Conservation (phyloP, 1,139 yeast genomes). For the Geotrichum restrictum region DNA sequence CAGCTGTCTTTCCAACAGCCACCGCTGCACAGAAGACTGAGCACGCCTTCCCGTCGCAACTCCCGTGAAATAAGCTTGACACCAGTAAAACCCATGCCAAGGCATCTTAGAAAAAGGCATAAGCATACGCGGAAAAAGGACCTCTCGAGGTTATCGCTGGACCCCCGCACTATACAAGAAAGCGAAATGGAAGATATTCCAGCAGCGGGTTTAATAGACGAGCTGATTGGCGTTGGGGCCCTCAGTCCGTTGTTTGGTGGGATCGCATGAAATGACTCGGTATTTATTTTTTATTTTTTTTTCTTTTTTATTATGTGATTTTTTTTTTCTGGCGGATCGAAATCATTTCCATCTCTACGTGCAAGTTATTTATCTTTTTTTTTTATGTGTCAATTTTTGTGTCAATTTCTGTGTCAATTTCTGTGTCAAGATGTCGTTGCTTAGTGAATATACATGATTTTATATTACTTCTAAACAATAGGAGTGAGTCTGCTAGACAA, state of each 20-base stretch:
- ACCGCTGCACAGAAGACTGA: conserved; percentile 4
- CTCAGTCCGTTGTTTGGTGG: conserved; percentile 37
- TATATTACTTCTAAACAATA: conserved; percentile 34
- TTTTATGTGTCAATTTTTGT: background rate
- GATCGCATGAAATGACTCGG: background rate
- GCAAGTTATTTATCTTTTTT: background rate
- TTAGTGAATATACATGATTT: background rate
- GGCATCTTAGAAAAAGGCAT: conserved; percentile 12
- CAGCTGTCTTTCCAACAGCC: conserved; percentile 11
- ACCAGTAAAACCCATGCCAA: conserved; percentile 9
- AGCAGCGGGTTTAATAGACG: conserved; percentile 36
- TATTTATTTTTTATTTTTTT: background rate
- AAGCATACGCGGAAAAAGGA: conserved; percentile 10
- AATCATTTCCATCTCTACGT: background rate
- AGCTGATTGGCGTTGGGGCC: conserved; percentile 39
- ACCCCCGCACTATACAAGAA: background rate
- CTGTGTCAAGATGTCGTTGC: background rate
- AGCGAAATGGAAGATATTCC: conserved; percentile 15
- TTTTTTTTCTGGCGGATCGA: background rate
- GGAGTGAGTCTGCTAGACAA: conserved; percentile 72
- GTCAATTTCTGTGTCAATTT: background rate
- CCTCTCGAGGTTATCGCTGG: background rate
- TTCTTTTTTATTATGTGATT: background rate
- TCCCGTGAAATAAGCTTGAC: conserved; percentile 12
- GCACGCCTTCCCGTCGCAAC: background rate